Evolutionary conservation across 75 land plant species (phyloP).

Genomic region (Gnetum montanum): DNA sequence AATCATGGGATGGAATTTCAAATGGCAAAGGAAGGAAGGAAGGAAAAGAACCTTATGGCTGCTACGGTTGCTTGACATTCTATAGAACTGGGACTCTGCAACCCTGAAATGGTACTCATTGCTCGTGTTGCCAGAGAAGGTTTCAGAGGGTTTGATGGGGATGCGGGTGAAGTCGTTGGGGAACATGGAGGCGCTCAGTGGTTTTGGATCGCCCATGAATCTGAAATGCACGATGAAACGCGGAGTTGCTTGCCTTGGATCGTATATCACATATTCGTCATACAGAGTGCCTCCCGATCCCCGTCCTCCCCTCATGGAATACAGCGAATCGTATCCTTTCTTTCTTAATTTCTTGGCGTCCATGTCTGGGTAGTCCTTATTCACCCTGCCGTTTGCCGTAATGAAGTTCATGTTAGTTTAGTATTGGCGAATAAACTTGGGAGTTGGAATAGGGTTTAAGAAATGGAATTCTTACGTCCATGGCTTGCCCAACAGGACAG

Average conservation of each 20-base stretch:
- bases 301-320: slow-evolving; percentile 5
- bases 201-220: neutral
- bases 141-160: neutral
- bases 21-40: neutral
- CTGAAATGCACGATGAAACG: slow-evolving; percentile 14
- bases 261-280: slow-evolving; percentile 10
- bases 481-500: slow-evolving; percentile 16
- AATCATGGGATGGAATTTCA: neutral
- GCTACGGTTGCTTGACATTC: slow-evolving; percentile 8
- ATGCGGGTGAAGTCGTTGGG: slow-evolving; percentile 1
- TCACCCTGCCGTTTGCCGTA: too few species aligned
- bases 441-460: too few species aligned
- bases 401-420: too few species aligned
- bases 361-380: slow-evolving; percentile 8
- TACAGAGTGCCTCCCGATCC: slow-evolving; percentile 5
- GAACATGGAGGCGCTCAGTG: neutral
- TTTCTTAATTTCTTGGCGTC: slow-evolving; percentile 1
- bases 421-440: too few species aligned
- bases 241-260: slow-evolving; percentile 15
- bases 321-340: slow-evolving; percentile 16
- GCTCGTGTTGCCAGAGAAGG: slow-evolving; percentile 1
- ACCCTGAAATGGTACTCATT: slow-evolving; percentile 16
- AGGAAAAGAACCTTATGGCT: neutral
- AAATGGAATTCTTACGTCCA: slow-evolving; percentile 8
- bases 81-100: slow-evolving; percentile 19